phyloP scores from a whole-genome alignment of 225 moss, liverwort and hornwort species.

The Thuidium tamariscinum region DNA sequence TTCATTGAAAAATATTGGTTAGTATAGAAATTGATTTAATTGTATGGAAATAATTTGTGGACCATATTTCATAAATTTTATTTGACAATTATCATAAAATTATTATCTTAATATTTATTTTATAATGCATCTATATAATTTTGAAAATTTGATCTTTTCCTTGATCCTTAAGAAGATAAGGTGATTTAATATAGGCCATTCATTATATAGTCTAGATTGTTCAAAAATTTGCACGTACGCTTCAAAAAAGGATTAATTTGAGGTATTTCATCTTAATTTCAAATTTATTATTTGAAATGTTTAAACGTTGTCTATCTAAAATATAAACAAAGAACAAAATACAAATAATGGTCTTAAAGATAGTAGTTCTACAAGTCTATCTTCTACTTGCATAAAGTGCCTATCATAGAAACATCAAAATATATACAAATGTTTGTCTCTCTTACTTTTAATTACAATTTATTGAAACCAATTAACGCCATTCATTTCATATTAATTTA shows the following conservation, averaged over 20 bases:
- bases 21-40: neutral
- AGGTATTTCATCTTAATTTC: neutral
- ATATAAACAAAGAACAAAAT: neutral
- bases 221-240: accelerated
- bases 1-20: neutral
- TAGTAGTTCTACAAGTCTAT: neutral
- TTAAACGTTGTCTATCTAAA: neutral
- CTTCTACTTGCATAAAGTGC: neutral
- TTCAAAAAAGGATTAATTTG: neutral
- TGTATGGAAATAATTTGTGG: neutral
- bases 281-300: neutral
- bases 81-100: neutral
- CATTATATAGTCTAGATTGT: neutral
- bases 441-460: neutral
- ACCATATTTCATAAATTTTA: no score
- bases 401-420: no score
- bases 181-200: neutral
- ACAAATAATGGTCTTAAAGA: neutral
- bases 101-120: neutral
- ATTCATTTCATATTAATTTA: neutral
- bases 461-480: neutral
- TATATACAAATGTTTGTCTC: neutral
- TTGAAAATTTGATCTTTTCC: neutral
- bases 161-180: accelerated
- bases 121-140: neutral